These are phyloP conservation scores for Gremmenia infestans DNA, from an alignment of 2,329 filamentous ascomycete species.

Conservation along the genomic window DNA sequence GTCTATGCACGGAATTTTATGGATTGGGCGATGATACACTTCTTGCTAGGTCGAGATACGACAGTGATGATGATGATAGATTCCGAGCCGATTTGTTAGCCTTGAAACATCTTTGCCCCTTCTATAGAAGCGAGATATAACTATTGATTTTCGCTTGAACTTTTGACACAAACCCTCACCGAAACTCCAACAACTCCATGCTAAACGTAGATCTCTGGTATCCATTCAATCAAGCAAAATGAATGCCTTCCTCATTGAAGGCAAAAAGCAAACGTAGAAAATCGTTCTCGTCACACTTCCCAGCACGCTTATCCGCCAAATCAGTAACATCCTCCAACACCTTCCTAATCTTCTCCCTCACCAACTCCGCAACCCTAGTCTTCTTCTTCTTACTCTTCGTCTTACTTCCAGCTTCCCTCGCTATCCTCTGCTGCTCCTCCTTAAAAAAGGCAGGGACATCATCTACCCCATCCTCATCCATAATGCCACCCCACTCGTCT, in stretches of 20 bases:
- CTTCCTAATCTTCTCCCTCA: constrained; percentile 81
- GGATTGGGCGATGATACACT: background rate
- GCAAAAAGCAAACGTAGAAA: constrained; percentile 75
- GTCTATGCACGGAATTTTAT: background rate
- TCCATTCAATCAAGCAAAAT: constrained; percentile 53
- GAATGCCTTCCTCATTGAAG: constrained; percentile 89
- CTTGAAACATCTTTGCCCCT: background rate
- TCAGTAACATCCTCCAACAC: constrained; percentile 78
- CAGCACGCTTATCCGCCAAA: constrained; percentile 73
- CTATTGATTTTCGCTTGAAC: background rate
- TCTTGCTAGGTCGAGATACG: background rate
- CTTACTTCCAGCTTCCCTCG: constrained; percentile 41
- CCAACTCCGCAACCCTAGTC: constrained; percentile 73
- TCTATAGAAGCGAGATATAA: background rate
- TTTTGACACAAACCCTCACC: background rate
- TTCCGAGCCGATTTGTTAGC: background rate
- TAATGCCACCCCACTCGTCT: constrained; percentile 46
- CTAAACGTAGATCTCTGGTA: constrained; percentile 10
- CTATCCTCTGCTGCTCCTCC: constrained; percentile 41
- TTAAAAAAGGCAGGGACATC: constrained; percentile 83
- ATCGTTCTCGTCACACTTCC: constrained; percentile 88
- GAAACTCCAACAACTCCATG: constrained; percentile 24
- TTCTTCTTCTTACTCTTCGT: constrained; percentile 68
- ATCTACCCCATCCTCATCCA: constrained; percentile 52
- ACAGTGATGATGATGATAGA: background rate